These are phyloP conservation scores for Carpinus fangiana DNA, from an alignment of 306 rosid genomes.

Conservation along the genomic window DNA sequence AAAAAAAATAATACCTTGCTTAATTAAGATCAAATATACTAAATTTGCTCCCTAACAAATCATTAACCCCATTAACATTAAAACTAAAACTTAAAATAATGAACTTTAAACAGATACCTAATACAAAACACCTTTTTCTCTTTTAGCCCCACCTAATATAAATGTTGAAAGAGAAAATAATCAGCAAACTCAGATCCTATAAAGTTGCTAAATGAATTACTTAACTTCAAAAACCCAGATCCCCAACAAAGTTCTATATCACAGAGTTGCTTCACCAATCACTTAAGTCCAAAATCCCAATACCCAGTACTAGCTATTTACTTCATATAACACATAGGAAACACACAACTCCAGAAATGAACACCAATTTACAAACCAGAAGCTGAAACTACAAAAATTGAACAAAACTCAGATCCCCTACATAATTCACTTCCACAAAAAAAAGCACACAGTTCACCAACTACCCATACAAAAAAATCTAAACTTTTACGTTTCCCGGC, in stretches of 20 bases:
- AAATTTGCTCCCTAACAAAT: background rate
- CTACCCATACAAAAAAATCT: background rate
- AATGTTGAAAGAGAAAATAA: background rate
- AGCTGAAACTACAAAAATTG: background rate
- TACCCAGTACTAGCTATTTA: background rate
- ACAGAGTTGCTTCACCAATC: slow-evolving; percentile 2
- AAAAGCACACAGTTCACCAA: background rate
- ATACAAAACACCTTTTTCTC: background rate
- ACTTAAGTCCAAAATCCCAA: background rate
- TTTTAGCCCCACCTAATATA: background rate
- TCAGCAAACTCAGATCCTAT: background rate
- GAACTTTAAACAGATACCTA: background rate
- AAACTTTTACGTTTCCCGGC: too few relatives aligned
- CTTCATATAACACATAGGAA: background rate
- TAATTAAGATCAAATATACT: background rate
- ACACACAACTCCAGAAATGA: background rate
- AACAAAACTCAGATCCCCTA: background rate
- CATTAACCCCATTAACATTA: background rate
- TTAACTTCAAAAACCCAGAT: background rate
- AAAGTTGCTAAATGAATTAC: background rate
- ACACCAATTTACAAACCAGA: background rate
- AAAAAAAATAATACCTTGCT: background rate
- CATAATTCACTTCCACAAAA: background rate
- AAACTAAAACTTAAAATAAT: background rate
- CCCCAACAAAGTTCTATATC: background rate